Conservation (phyloP, 2,329 filamentous ascomycete species). For the Arthrobotrys entomopaga region DNA sequence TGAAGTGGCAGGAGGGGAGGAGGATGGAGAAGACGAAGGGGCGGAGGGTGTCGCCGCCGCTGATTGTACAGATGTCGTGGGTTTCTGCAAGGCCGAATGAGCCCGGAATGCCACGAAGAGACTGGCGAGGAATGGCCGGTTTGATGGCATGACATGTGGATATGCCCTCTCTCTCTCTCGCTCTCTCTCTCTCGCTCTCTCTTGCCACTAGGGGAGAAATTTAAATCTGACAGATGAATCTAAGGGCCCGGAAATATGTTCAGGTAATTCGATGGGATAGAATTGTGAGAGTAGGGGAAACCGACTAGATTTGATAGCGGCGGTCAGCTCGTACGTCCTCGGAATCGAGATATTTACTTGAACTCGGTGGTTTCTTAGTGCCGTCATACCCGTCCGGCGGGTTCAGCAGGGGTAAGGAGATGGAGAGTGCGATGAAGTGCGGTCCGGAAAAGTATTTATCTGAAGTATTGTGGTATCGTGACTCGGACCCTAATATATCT, state of each 20-base stretch:
- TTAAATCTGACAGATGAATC: too few relatives aligned
- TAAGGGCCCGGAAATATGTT: too few relatives aligned
- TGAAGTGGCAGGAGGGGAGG: slow-evolving; percentile 28
- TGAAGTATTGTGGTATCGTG: too few relatives aligned
- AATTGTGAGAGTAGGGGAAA: too few relatives aligned
- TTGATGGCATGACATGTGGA: slow-evolving; percentile 69
- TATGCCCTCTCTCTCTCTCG: slow-evolving; percentile 4
- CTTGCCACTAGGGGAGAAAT: too few relatives aligned
- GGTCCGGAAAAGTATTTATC: too few relatives aligned
- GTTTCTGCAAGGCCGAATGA: slow-evolving; percentile 70
- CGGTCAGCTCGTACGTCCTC: too few relatives aligned
- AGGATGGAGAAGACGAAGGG: neutral
- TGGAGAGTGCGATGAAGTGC: neutral
- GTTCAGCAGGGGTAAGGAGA: neutral
- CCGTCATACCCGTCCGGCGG: slow-evolving; percentile 4
- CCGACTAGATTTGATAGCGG: too few relatives aligned
- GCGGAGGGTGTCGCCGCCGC: neutral
- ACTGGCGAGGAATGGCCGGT: slow-evolving; percentile 74
- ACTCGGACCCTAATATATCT: too few relatives aligned
- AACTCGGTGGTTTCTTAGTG: neutral
- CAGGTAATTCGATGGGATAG: too few relatives aligned
- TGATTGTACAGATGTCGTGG: slow-evolving; percentile 61
- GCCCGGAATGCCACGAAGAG: slow-evolving; percentile 75
- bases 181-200: neutral
- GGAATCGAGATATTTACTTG: too few relatives aligned